These are phyloP conservation scores for Penicillium olsonii DNA, from an alignment of 2,329 filamentous ascomycete species.

Conservation along the genomic window DNA sequence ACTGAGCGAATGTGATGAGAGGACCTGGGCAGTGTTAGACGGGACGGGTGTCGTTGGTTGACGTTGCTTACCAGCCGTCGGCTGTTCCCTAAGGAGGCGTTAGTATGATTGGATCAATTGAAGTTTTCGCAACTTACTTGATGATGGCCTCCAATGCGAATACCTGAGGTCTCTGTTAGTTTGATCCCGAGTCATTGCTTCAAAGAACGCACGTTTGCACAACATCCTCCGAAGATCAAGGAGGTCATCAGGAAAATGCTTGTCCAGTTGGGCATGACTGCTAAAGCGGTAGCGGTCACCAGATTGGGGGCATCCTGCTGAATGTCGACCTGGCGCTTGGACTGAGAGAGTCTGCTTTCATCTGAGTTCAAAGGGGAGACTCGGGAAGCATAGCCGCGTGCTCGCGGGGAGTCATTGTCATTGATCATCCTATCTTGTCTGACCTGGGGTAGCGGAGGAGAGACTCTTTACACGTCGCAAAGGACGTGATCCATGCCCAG, in stretches of 20 bases:
- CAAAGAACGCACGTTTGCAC: conserved; percentile 72
- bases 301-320: conserved; percentile 18
- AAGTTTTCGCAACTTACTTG: conserved; percentile 63
- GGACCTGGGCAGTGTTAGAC: conserved; percentile 58
- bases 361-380: neutral
- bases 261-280: conserved; percentile 60
- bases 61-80: conserved; percentile 68
- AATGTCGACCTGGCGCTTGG: neutral
- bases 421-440: conserved; percentile 17
- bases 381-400: conserved; percentile 7
- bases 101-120: conserved; percentile 8
- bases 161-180: conserved; percentile 58
- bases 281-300: conserved; percentile 31
- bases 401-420: conserved; percentile 11
- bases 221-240: conserved; percentile 94
- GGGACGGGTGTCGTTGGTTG: neutral
- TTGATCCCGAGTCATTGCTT: conserved; percentile 7
- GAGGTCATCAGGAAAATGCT: conserved; percentile 68
- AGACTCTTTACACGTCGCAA: too few relatives aligned
- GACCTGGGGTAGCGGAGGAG: too few relatives aligned
- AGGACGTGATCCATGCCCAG: neutral
- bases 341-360: neutral
- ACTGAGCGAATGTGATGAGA: conserved; percentile 86
- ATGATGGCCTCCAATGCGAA: conserved; percentile 94
- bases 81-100: conserved; percentile 66